These are phyloP conservation scores for Pleodorina starrii DNA, from an alignment of 139 green algal species.

Conservation along the genomic window DNA sequence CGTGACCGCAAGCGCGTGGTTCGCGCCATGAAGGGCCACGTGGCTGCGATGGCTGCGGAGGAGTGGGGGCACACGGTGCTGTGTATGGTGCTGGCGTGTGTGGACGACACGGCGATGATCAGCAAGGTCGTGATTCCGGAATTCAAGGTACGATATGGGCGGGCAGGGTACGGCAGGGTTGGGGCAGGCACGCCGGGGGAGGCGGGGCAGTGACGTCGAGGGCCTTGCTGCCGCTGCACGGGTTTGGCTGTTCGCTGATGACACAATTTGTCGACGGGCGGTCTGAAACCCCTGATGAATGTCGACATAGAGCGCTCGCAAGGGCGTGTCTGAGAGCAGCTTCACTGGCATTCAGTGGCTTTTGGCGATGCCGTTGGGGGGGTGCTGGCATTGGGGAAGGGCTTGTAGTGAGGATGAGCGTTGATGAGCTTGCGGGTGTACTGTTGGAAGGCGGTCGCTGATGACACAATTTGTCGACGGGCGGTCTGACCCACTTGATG, in stretches of 20 bases:
- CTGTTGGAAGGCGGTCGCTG: too few species aligned
- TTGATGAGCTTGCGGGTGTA: not conserved
- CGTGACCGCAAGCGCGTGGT: conserved; percentile 87
- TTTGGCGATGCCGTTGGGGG: not conserved
- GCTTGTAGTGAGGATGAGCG: not conserved
- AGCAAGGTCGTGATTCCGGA: conserved; percentile 82
- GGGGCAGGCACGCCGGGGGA: too few species aligned
- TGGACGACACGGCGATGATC: conserved; percentile 91
- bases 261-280: conserved; percentile 83
- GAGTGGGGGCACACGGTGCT: conserved; percentile 88
- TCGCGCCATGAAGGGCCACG: conserved; percentile 83
- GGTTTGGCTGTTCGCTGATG: conserved; percentile 68
- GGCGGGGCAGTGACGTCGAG: too few species aligned
- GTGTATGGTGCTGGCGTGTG: conserved; percentile 74
- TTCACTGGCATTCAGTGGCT: not conserved
- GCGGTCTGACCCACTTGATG: conserved; percentile 84
- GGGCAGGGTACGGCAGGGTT: too few species aligned
- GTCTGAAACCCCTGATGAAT: conserved; percentile 84
- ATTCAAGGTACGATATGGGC: conserved; percentile 81
- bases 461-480: conserved; percentile 83
- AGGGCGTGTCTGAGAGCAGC: conserved; percentile 68
- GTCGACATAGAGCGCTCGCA: conserved; percentile 69
- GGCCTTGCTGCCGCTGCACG: too few species aligned
- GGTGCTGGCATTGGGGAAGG: not conserved
- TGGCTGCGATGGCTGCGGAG: conserved; percentile 76